phyloP scores from a whole-genome alignment of 2,329 filamentous ascomycete genomes.

The Ascosphaera acerosa region DNA sequence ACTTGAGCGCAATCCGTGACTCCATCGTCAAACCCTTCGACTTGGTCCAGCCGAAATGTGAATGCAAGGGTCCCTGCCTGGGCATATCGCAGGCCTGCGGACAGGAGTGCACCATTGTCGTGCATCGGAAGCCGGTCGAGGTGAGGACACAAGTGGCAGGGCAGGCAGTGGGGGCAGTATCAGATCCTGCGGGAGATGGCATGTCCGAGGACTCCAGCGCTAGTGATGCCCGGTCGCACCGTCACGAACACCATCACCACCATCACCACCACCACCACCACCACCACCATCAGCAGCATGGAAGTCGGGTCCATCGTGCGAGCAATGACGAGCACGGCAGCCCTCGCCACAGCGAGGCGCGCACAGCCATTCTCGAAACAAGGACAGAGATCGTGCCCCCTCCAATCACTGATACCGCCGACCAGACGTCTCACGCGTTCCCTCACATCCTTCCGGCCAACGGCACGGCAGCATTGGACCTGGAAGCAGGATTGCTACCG shows the following conservation, averaged over 20 bases:
- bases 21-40: background rate
- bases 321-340: too few relatives aligned
- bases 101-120: constrained; percentile 30
- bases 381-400: too few relatives aligned
- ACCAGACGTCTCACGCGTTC: background rate
- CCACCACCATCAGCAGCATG: too few relatives aligned
- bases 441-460: too few relatives aligned
- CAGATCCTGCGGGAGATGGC: background rate
- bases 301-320: too few relatives aligned
- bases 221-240: constrained; percentile 1
- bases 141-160: too few relatives aligned
- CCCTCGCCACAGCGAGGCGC: too few relatives aligned
- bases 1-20: background rate
- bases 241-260: background rate
- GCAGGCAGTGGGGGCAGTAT: too few relatives aligned
- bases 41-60: constrained; percentile 15
- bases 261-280: constrained; percentile 1
- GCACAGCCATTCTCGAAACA: too few relatives aligned
- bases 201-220: background rate
- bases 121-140: constrained; percentile 3
- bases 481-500: constrained; percentile 2
- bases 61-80: constrained; percentile 33
- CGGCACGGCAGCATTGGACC: too few relatives aligned
- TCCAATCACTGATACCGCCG: constrained; percentile 4
- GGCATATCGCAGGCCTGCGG: constrained; percentile 37